These are phyloP conservation scores for Globisporangium recalcitrans DNA, from an alignment of 352 stramenopile genomes.

Conservation along the genomic window DNA sequence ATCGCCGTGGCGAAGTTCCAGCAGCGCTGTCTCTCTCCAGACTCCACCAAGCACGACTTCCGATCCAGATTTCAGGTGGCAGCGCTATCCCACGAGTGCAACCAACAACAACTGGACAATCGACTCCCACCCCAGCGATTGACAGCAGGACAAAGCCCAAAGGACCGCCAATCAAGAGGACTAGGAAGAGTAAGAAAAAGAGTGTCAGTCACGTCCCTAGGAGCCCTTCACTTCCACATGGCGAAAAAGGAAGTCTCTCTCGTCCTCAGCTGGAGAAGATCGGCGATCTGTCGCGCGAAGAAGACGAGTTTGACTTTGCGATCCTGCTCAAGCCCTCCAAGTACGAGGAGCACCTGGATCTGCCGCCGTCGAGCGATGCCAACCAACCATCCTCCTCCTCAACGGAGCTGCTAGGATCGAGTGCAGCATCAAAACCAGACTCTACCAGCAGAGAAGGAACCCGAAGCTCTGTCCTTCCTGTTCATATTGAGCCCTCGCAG, in stretches of 20 bases:
- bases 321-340: constrained; percentile 77
- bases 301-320: constrained; percentile 82
- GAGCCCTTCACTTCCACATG: background rate
- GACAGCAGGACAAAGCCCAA: background rate
- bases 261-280: constrained; percentile 24
- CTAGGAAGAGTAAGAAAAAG: background rate
- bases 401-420: background rate
- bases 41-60: background rate
- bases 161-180: background rate
- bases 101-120: background rate
- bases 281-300: constrained; percentile 56
- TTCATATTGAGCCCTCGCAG: background rate
- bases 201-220: background rate
- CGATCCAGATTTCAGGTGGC: background rate
- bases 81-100: background rate
- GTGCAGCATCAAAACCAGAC: background rate
- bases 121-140: background rate
- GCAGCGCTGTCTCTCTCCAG: background rate
- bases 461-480: background rate
- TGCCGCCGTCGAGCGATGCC: constrained; percentile 7
- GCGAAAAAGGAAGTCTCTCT: background rate
- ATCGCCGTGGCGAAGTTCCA: background rate
- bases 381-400: background rate
- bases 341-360: constrained; percentile 51
- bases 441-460: background rate